A percentile compares a stretch with the other conserved stretches of the same genome.
Evolutionary conservation across 1,284 basidiomycete species (phyloP).

Genomic region (Ceratobasidium sp.): DNA sequence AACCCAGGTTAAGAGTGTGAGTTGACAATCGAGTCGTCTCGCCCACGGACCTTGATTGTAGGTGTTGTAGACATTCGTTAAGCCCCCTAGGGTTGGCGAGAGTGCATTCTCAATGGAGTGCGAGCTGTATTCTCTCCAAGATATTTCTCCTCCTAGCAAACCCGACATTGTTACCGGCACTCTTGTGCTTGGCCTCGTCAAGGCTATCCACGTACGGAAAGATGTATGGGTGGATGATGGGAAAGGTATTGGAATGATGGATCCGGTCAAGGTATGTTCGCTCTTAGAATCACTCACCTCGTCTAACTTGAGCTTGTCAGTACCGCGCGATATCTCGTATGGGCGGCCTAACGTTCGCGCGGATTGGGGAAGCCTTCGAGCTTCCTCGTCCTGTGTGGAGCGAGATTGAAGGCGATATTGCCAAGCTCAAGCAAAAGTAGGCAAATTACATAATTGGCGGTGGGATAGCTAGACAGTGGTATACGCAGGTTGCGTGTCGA

Average conservation of each 20-base stretch:
- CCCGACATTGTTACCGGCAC: slow-evolving; percentile 64
- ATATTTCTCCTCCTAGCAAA: slow-evolving; percentile 17
- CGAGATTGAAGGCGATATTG: slow-evolving; percentile 58
- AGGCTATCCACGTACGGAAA: slow-evolving; percentile 70
- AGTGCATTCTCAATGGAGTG: slow-evolving; percentile 81
- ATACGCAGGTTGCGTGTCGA: background rate
- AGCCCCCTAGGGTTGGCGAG: slow-evolving; percentile 76
- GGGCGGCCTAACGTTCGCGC: slow-evolving; percentile 71
- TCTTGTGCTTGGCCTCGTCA: slow-evolving; percentile 74
- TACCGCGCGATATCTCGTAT: slow-evolving; percentile 73
- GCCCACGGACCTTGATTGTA: background rate
- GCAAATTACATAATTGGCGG: background rate
- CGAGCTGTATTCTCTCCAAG: slow-evolving; percentile 59
- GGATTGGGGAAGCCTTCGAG: slow-evolving; percentile 69
- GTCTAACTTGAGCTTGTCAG: background rate
- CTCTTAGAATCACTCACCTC: background rate
- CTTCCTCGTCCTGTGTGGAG: slow-evolving; percentile 71
- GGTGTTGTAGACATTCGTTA: slow-evolving; percentile 62
- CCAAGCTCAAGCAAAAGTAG: slow-evolving; percentile 24
- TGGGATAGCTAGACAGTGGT: background rate
- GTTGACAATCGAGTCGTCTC: slow-evolving; percentile 52
- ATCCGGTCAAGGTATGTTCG: slow-evolving; percentile 62
- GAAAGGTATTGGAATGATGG: slow-evolving; percentile 66
- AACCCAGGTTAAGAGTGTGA: slow-evolving; percentile 70
- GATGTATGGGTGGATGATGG: slow-evolving; percentile 59